A percentile compares a stretch with the other conserved stretches of the same genome.
These are phyloP conservation scores for Aegilops tauschii DNA, from an alignment of 176 grass and related monocot genomes.

Conservation along the genomic window DNA sequence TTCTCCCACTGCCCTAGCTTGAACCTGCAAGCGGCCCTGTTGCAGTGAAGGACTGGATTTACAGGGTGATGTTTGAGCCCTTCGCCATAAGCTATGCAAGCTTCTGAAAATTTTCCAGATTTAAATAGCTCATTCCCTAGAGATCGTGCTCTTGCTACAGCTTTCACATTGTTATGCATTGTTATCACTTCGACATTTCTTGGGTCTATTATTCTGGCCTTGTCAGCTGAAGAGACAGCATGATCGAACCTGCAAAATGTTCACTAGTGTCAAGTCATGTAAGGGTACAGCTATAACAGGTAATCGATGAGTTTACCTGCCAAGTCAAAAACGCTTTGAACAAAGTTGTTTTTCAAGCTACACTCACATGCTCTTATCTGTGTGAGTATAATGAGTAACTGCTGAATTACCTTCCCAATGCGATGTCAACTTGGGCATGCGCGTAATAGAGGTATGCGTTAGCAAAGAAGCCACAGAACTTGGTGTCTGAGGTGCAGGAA, in stretches of 20 bases:
- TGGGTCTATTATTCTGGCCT: constrained; percentile 66
- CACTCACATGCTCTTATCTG: constrained; percentile 23
- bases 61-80: constrained; percentile 74
- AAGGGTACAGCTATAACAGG: constrained; percentile 6
- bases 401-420: constrained; percentile 72
- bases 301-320: background rate
- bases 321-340: constrained; percentile 35
- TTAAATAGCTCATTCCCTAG: constrained; percentile 94
- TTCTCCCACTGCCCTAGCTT: constrained; percentile 95
- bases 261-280: constrained; percentile 23
- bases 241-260: constrained; percentile 72
- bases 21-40: constrained; percentile 88
- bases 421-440: constrained; percentile 83
- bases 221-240: constrained; percentile 73
- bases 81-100: constrained; percentile 82
- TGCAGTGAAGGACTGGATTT: constrained; percentile 90
- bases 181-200: constrained; percentile 58
- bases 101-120: constrained; percentile 74
- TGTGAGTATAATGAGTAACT: background rate
- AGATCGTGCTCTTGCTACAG: constrained; percentile 67
- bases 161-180: constrained; percentile 66
- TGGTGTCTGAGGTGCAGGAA: constrained; percentile 57
- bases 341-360: background rate
- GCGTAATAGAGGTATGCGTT: constrained; percentile 76
- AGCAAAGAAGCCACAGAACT: constrained; percentile 67